Conservation (phyloP, 2,329 filamentous ascomycete species). For the Pseudocercospora crystallina region DNA sequence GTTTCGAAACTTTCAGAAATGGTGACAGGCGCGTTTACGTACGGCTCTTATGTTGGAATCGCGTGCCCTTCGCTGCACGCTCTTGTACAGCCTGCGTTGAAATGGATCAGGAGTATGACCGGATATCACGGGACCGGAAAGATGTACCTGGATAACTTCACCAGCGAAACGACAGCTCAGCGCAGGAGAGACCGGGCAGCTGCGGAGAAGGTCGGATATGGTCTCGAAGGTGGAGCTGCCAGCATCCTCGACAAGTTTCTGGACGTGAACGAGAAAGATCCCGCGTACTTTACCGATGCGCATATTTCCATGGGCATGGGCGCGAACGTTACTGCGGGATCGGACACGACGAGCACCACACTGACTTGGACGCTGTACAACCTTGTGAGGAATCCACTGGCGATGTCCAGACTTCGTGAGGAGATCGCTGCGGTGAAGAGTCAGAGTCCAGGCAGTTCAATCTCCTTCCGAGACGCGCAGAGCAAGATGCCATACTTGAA, state of each 20-base stretch:
- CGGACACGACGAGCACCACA: constrained; percentile 37
- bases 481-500: constrained; percentile 10
- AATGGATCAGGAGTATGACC: background rate
- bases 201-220: background rate
- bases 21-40: constrained; percentile 8
- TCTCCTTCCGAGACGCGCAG: constrained; percentile 4
- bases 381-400: constrained; percentile 27
- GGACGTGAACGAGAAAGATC: constrained; percentile 38
- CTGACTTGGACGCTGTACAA: constrained; percentile 36
- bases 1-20: constrained; percentile 21
- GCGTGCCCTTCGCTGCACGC: constrained; percentile 6
- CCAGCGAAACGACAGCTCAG: constrained; percentile 6
- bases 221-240: background rate
- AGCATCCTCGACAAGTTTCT: constrained; percentile 40
- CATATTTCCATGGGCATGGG: constrained; percentile 37
- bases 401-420: constrained; percentile 24
- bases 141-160: constrained; percentile 16
- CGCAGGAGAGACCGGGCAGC: constrained; percentile 8
- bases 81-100: background rate
- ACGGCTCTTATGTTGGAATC: constrained; percentile 11
- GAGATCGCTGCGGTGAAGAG: constrained; percentile 2
- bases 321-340: constrained; percentile 25
- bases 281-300: constrained; percentile 37
- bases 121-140: constrained; percentile 11
- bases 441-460: background rate